These are phyloP conservation scores for Coemansia sp. DNA, from an alignment of 192 early-diverging fungal genomes.

Conservation along the genomic window DNA sequence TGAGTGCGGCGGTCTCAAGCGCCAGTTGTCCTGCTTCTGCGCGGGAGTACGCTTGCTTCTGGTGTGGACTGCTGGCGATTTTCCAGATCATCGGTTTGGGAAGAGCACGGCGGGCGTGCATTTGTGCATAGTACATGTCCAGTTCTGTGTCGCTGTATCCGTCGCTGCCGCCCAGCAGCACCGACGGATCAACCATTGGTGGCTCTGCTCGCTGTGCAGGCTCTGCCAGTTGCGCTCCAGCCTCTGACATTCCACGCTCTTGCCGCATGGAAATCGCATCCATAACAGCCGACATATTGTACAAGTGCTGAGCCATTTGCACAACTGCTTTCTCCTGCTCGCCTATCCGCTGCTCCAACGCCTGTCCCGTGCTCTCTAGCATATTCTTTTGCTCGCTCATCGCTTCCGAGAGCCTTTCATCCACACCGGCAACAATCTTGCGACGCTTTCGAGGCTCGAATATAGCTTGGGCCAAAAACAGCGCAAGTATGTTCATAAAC, in stretches of 20 bases:
- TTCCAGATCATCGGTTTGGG: constrained; percentile 26
- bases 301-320: constrained; percentile 21
- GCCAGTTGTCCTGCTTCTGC: constrained; percentile 28
- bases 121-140: constrained; percentile 45
- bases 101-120: constrained; percentile 4
- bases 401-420: constrained; percentile 56
- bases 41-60: constrained; percentile 4
- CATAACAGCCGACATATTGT: constrained; percentile 17
- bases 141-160: constrained; percentile 46
- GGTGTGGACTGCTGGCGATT: constrained; percentile 1
- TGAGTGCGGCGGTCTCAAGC: constrained; percentile 21
- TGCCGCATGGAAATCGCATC: constrained; percentile 19
- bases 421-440: constrained; percentile 67
- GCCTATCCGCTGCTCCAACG: constrained; percentile 8
- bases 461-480: constrained; percentile 69
- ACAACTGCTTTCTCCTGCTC: constrained; percentile 16
- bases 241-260: constrained; percentile 11
- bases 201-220: neutral
- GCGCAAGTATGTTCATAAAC: constrained; percentile 63
- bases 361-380: neutral
- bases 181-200: neutral
- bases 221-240: neutral
- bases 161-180: constrained; percentile 2
- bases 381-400: constrained; percentile 51
- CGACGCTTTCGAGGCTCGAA: constrained; percentile 71